Conservation (phyloP, 2,329 filamentous ascomycete species). For the Fusarium palustre region DNA sequence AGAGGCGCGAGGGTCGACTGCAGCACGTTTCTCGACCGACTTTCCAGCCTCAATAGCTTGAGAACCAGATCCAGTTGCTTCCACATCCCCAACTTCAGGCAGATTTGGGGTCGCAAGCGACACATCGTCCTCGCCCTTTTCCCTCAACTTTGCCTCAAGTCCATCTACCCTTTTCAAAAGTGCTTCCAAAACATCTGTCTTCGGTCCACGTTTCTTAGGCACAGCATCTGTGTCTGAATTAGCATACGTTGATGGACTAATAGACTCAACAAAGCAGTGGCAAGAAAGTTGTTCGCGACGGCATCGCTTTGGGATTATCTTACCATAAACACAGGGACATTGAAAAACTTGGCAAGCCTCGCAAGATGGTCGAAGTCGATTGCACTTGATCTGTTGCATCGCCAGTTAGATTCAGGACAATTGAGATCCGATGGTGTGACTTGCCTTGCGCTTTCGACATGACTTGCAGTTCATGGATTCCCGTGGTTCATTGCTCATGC, state of each 20-base stretch:
- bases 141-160: slow-evolving; percentile 81
- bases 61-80: slow-evolving; percentile 44
- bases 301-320: background rate
- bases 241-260: slow-evolving; percentile 1
- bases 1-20: slow-evolving; percentile 53
- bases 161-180: slow-evolving; percentile 87
- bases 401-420: slow-evolving; percentile 15
- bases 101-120: slow-evolving; percentile 42
- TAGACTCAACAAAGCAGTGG: background rate
- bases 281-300: too few relatives aligned
- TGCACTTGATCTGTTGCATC: slow-evolving; percentile 83
- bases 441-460: slow-evolving; percentile 89
- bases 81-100: slow-evolving; percentile 34
- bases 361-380: slow-evolving; percentile 83
- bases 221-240: slow-evolving; percentile 73
- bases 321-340: slow-evolving; percentile 89
- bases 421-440: slow-evolving; percentile 20
- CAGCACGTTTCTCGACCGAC: slow-evolving; percentile 56
- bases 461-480: slow-evolving; percentile 98
- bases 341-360: slow-evolving; percentile 92
- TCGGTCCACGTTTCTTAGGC: slow-evolving; percentile 89
- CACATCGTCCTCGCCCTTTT: slow-evolving; percentile 64
- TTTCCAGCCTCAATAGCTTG: slow-evolving; percentile 47
- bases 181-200: slow-evolving; percentile 89
- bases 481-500: slow-evolving; percentile 78